A percentile compares a stretch with the other conserved stretches of the same genome.
phyloP scores from a whole-genome alignment of 306 rosid species.

The Inga oerstediana region DNA sequence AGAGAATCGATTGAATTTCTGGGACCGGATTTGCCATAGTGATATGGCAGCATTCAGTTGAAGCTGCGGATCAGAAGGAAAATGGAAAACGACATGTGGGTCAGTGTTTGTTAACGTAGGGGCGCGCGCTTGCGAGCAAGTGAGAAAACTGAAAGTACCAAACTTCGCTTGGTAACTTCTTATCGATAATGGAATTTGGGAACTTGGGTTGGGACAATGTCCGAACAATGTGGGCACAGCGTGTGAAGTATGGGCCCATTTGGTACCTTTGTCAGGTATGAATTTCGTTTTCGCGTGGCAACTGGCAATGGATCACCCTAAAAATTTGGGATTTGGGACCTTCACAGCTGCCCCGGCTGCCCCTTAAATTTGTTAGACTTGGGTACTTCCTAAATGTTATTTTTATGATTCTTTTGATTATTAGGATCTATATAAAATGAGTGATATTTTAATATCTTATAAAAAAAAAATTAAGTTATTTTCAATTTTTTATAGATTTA shows the following conservation, averaged over 20 bases:
- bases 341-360: no score
- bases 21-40: neutral
- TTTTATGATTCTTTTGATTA: no score
- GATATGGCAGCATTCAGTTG: neutral
- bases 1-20: neutral
- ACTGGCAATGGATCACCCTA: slow-evolving; percentile 5
- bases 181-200: neutral
- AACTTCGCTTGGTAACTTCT: neutral
- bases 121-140: neutral
- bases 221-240: neutral
- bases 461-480: no score
- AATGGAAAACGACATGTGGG: neutral
- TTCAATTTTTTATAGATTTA: no score
- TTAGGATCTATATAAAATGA: no score
- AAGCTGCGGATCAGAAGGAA: neutral
- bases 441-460: no score
- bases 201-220: neutral
- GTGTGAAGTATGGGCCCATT: neutral
- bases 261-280: neutral
- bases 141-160: neutral
- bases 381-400: no score
- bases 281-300: neutral
- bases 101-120: neutral
- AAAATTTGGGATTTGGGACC: neutral
- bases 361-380: no score